phyloP scores from a whole-genome alignment of 1,284 basidiomycete species.

The Lentinula novae-zelandiae region DNA sequence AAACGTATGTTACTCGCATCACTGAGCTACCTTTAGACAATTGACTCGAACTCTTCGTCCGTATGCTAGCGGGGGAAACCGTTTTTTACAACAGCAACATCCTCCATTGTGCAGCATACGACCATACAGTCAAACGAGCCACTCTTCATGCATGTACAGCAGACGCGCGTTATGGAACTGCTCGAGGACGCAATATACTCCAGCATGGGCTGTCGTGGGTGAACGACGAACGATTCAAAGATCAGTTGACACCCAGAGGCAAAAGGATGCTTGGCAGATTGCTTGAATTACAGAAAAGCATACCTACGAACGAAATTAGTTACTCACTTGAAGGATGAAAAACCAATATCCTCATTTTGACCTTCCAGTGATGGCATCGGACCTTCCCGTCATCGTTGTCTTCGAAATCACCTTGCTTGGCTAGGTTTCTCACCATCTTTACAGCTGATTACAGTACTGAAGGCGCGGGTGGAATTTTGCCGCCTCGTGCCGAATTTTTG shows the following conservation, averaged over 20 bases:
- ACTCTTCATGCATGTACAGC: slow-evolving; percentile 79
- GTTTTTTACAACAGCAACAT: slow-evolving; percentile 85
- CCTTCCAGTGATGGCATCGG: background rate
- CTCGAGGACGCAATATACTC: slow-evolving; percentile 73
- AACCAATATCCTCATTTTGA: background rate
- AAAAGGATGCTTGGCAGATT: slow-evolving; percentile 61
- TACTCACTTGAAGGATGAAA: slow-evolving; percentile 43
- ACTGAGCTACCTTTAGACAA: background rate
- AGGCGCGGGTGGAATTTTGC: too few relatives aligned
- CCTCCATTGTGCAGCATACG: slow-evolving; percentile 71
- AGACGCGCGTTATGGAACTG: slow-evolving; percentile 55
- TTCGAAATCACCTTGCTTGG: background rate
- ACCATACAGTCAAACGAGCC: slow-evolving; percentile 47
- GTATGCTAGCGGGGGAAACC: slow-evolving; percentile 56
- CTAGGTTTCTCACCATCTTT: too few relatives aligned
- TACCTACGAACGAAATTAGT: slow-evolving; percentile 36
- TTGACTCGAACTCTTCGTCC: background rate
- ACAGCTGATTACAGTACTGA: too few relatives aligned
- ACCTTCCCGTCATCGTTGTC: background rate
- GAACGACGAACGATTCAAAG: slow-evolving; percentile 52
- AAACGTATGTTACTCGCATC: slow-evolving; percentile 43
- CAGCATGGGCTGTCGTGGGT: slow-evolving; percentile 80
- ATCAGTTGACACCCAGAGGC: slow-evolving; percentile 45
- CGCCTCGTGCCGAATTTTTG: too few relatives aligned
- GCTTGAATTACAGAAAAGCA: slow-evolving; percentile 47